A percentile compares a stretch with the other conserved stretches of the same genome.
These are phyloP conservation scores for Boletus vermiculosoides DNA, from an alignment of 768 basidiomycete species.

Conservation along the genomic window DNA sequence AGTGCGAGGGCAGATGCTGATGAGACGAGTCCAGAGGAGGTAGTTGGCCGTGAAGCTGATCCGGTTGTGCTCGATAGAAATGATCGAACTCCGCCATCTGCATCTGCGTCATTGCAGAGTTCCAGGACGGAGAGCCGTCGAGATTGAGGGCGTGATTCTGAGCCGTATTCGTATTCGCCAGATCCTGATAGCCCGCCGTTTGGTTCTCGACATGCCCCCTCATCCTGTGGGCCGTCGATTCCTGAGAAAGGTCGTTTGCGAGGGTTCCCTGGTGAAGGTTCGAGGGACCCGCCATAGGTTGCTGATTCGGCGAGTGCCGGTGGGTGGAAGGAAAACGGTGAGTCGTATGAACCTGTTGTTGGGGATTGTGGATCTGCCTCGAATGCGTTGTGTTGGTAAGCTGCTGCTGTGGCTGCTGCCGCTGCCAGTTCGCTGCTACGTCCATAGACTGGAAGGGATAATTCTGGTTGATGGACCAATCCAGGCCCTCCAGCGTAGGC, in stretches of 20 bases:
- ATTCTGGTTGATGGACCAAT: conserved; percentile 48
- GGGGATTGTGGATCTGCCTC: conserved; percentile 34
- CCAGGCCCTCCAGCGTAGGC: conserved; percentile 51
- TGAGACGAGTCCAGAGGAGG: conserved; percentile 46
- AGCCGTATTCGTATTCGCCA: conserved; percentile 62
- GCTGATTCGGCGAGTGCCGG: conserved; percentile 47
- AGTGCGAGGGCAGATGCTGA: conserved; percentile 49
- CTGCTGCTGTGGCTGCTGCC: conserved; percentile 29
- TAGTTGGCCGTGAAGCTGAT: conserved; percentile 41
- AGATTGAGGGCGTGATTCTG: conserved; percentile 76
- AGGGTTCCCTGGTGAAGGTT: conserved; percentile 43
- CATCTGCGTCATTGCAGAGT: conserved; percentile 74
- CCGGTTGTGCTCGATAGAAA: conserved; percentile 41
- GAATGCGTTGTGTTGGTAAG: conserved; percentile 30
- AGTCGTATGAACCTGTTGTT: conserved; percentile 45
- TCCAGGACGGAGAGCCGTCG: conserved; percentile 83
- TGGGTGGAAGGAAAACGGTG: conserved; percentile 79
- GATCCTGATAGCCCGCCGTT: conserved; percentile 28
- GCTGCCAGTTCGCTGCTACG: conserved; percentile 40
- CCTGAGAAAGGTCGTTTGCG: conserved; percentile 64
- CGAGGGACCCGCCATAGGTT: conserved; percentile 31
- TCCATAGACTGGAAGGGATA: conserved; percentile 42
- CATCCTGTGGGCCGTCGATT: conserved; percentile 48
- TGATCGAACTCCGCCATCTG: conserved; percentile 44
- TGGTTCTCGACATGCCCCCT: conserved; percentile 41